Conservation (phyloP, 2,329 filamentous ascomycete species). For the Cladosporium sp. region DNA sequence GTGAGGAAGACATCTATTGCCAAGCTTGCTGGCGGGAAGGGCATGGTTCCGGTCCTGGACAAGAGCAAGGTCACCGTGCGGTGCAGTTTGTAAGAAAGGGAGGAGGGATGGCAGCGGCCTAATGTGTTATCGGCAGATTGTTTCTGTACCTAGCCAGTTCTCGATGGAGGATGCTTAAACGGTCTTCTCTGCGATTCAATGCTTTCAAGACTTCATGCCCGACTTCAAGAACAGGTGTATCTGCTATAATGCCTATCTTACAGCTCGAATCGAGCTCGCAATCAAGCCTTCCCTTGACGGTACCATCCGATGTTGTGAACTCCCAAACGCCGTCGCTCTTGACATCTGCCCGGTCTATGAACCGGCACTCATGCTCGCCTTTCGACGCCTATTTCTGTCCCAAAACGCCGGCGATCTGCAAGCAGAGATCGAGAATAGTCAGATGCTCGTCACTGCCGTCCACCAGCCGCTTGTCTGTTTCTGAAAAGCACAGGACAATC, state of each 20-base stretch:
- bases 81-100: slow-evolving; percentile 33
- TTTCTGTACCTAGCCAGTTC: no score
- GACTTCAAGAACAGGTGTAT: neutral
- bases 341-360: neutral
- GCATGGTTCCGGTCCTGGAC: slow-evolving; percentile 63
- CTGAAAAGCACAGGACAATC: slow-evolving; percentile 83
- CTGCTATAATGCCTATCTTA: neutral
- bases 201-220: no score
- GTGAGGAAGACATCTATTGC: slow-evolving; percentile 68
- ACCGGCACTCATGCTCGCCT: neutral
- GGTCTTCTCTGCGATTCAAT: no score
- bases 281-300: no score
- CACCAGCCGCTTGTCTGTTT: slow-evolving; percentile 86
- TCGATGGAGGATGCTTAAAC: no score
- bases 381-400: slow-evolving; percentile 1
- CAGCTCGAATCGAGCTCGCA: neutral
- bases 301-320: neutral
- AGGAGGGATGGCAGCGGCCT: neutral
- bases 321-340: slow-evolving; percentile 9
- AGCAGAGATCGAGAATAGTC: slow-evolving; percentile 74
- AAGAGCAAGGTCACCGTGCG: slow-evolving; percentile 64
- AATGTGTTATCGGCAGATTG: neutral
- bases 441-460: slow-evolving; percentile 95
- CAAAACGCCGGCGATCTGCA: slow-evolving; percentile 54
- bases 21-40: slow-evolving; percentile 74